Conservation (phyloP, 176 grass and related monocot species). For the Pontederia paniculata region DNA sequence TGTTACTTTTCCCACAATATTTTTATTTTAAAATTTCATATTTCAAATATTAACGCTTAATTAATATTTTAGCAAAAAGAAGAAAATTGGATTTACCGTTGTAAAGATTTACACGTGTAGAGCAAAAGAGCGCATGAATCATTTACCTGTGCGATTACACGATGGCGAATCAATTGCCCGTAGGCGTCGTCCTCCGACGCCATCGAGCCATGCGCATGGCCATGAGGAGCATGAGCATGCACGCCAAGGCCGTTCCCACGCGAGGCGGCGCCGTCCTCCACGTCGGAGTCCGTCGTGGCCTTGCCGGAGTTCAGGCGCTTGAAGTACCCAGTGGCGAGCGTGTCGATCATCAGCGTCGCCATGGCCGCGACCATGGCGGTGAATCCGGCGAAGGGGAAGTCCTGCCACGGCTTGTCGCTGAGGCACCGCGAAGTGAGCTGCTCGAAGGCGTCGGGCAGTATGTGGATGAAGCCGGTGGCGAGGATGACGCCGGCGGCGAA, state of each 20-base stretch:
- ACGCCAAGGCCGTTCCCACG: conserved; percentile 18
- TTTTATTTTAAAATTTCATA: neutral
- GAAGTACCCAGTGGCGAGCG: conserved; percentile 49
- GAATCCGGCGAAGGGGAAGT: conserved; percentile 45
- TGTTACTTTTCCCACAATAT: conserved; percentile 2
- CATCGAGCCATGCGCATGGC: conserved; percentile 29
- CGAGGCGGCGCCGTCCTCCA: neutral
- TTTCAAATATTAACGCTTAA: neutral
- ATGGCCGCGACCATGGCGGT: conserved; percentile 56
- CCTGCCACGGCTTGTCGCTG: conserved; percentile 17
- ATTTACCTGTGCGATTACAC: conserved; percentile 39
- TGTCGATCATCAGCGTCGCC: conserved; percentile 49
- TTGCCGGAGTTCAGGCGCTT: conserved; percentile 21
- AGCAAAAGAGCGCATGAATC: neutral
- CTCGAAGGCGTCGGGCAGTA: conserved; percentile 1
- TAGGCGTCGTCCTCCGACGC: conserved; percentile 17
- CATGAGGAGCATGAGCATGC: conserved; percentile 42
- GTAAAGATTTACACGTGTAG: neutral
- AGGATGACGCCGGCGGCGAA: conserved; percentile 4
- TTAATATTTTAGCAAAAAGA: neutral
- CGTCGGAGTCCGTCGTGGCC: neutral
- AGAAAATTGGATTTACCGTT: neutral
- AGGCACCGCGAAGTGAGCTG: conserved; percentile 15
- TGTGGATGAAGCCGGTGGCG: conserved; percentile 10
- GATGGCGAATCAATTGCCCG: conserved; percentile 24